phyloP scores from a whole-genome alignment of 306 rosid species.

The Cicer cuneatum region DNA sequence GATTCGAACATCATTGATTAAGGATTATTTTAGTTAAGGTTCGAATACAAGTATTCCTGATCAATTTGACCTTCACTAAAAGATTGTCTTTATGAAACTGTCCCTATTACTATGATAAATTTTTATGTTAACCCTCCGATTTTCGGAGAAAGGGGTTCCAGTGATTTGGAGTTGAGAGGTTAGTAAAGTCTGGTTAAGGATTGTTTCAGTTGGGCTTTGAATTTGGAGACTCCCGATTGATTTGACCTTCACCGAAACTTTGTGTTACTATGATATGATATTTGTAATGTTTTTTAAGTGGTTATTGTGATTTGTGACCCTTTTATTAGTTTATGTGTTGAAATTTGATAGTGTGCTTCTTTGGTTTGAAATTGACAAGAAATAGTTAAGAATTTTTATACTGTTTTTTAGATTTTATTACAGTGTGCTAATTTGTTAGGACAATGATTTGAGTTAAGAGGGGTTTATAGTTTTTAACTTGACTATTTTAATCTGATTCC shows the following conservation, averaged over 20 bases:
- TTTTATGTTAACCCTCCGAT: too few species aligned
- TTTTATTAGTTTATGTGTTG: too few species aligned
- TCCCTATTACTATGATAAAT: too few species aligned
- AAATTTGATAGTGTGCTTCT: background rate
- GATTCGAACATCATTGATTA: background rate
- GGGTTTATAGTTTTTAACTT: conserved; percentile 15
- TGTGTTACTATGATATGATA: too few species aligned
- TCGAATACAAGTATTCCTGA: too few species aligned
- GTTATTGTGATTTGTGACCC: too few species aligned
- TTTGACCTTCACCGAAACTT: background rate
- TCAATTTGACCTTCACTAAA: too few species aligned
- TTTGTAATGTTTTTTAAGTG: too few species aligned
- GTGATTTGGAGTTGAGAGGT: too few species aligned
- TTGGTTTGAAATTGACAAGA: conserved; percentile 1
- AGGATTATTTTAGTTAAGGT: background rate
- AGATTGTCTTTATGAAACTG: too few species aligned
- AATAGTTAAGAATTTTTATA: conserved; percentile 2
- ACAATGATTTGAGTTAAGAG: background rate
- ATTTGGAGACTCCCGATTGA: background rate
- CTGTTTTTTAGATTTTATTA: conserved; percentile 3
- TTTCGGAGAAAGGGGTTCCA: too few species aligned
- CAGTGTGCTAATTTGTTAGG: conserved; percentile 13
- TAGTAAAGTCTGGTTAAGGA: too few species aligned
- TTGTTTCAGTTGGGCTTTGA: background rate
- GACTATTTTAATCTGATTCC: conserved; percentile 5